Evolutionary conservation across 2,329 filamentous ascomycete species (phyloP).

Genomic region (Cladorrhinum sp.): DNA sequence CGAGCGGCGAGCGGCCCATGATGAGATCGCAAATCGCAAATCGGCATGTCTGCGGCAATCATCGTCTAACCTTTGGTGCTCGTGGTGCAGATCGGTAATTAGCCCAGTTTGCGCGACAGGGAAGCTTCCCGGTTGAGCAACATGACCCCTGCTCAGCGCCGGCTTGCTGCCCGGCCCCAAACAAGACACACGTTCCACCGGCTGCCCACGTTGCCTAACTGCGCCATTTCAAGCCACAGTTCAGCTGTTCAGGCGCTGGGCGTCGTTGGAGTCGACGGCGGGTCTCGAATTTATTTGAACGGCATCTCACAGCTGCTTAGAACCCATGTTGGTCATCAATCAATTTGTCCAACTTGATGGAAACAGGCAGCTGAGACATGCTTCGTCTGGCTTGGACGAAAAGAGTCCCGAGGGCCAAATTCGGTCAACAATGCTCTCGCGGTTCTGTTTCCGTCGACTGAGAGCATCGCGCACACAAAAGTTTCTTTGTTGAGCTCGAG

Average conservation of each 20-base stretch:
- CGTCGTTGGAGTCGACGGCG: not conserved
- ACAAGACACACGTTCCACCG: not conserved
- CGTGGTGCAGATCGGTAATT: conserved; percentile 7
- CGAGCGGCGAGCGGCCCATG: not conserved
- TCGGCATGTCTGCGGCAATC: conserved; percentile 3
- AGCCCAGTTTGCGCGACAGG: not conserved
- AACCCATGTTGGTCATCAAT: not conserved
- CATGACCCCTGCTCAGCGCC: conserved; percentile 3
- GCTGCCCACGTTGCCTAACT: not conserved
- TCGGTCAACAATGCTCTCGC: not conserved
- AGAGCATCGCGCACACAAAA: not conserved
- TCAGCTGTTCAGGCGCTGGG: not conserved
- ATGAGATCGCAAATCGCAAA: not conserved
- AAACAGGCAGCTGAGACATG: not conserved
- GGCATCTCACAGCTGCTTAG: not conserved
- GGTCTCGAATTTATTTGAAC: not conserved
- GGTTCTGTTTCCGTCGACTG: conserved; percentile 17
- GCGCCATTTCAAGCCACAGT: conserved; percentile 2
- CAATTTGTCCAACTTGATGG: not conserved
- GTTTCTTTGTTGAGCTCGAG: conserved; percentile 9
- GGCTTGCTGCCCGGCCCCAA: not conserved
- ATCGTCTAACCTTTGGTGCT: not conserved
- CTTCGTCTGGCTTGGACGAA: not conserved
- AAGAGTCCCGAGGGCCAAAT: not conserved
- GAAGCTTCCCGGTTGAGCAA: not conserved